Evolutionary conservation across 805 yeast species (phyloP).

Genomic region (Wickerhamiella musiphila): DNA sequence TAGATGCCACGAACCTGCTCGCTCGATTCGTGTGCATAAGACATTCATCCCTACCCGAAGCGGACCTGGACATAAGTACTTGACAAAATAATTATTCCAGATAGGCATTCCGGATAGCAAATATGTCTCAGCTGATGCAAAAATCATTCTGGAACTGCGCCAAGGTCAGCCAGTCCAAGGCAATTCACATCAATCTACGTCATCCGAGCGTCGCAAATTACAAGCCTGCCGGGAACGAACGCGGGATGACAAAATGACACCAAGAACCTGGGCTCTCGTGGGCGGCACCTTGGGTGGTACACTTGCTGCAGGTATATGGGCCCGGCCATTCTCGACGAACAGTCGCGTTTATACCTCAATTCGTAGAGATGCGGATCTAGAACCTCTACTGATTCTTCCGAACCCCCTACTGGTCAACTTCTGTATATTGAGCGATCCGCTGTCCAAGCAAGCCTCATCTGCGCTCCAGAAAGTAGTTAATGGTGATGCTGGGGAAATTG

Average conservation of each 20-base stretch:
- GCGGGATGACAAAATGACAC: slow-evolving; percentile 4
- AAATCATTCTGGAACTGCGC: too few species aligned
- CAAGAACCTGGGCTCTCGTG: slow-evolving; percentile 8
- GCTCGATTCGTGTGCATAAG: too few species aligned
- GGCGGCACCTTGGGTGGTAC: slow-evolving; percentile 9
- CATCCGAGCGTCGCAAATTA: too few species aligned
- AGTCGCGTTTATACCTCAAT: slow-evolving; percentile 37
- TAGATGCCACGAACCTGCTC: too few species aligned
- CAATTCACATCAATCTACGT: too few species aligned
- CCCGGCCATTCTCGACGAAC: slow-evolving; percentile 9
- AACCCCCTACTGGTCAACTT: slow-evolving; percentile 57
- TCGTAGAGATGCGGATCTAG: slow-evolving; percentile 41
- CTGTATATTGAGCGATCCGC: slow-evolving; percentile 45
- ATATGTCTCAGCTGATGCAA: too few species aligned
- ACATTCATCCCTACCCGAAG: too few species aligned
- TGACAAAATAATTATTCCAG: too few species aligned
- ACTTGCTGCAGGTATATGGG: slow-evolving; percentile 1
- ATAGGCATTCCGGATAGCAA: too few species aligned
- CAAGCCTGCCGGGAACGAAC: neutral
- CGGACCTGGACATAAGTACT: too few species aligned
- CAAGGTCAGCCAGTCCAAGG: too few species aligned
- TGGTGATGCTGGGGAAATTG: slow-evolving; percentile 29
- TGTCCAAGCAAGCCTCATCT: slow-evolving; percentile 45
- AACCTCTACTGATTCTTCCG: slow-evolving; percentile 31
- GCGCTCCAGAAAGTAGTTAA: slow-evolving; percentile 35